Base-by-base conservation (phyloP, 2,329 filamentous ascomycete species). In the Calonectria leucothoes region DNA sequence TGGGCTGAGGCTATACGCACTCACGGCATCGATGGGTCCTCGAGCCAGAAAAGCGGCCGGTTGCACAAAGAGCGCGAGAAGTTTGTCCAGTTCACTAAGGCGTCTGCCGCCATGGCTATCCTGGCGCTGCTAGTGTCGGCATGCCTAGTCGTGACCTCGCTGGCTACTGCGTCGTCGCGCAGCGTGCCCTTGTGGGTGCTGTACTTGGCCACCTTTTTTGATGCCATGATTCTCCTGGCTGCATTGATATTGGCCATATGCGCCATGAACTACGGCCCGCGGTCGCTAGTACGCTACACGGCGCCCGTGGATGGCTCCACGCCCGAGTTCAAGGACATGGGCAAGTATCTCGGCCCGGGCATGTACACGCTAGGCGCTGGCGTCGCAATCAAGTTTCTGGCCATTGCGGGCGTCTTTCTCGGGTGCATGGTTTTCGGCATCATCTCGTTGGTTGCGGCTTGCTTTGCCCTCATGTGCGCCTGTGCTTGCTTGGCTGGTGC, bases 361-460 rank as follows among this genome's bases (percentile, higher is more conserved):
- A 75, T 75, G 73, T 76, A 73, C 29, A 74, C 74, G n/a, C 65
- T 76, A 33, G 70, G 4, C 7, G 74, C 68, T 3, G 74, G 74
- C 27, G 74, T 76, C n/a, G n/a, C 71, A 15, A 12, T 76, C 25
- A 76, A 76, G 61, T 74, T 75, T 55, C 65, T 76, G 6, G 74
- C 74, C 14, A 75, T 76, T 29, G 59, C 70, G 4, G 70, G 74
- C 1, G 70, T 76, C 27, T 76, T 76, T 35, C 25, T 76, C 4
- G 71, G 73, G 6, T 74, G 75, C 33, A 48, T 76, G 11, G 27
- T 76, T 8, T 71, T 76, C 39, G 71, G 61, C 5, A 48, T 74
- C 29, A 66, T 75, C 12, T 75, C 73, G 17, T 12, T 76, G 33
- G 35, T 74, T 5, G 20, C 70, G 4, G 64, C 73, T 12, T 76